Evolutionary conservation across 2,329 filamentous ascomycete species (phyloP), one percentile per base, ranked within the genome.

Genomic region (Gaeumannomyces sp.): DNA sequence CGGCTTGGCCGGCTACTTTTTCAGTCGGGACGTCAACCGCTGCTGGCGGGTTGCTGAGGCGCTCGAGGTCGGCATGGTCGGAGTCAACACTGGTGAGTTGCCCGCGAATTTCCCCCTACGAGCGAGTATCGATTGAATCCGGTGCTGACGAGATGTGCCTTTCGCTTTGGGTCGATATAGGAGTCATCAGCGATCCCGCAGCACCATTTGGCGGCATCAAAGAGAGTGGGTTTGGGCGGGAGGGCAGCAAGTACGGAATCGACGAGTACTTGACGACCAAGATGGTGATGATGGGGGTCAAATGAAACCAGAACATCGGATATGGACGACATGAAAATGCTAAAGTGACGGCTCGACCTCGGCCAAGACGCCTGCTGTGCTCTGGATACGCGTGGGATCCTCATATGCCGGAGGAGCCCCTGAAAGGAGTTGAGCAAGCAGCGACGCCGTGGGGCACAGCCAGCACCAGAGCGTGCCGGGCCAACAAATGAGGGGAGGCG

Each of bases 41-140:
- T 72, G 75, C 11, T 74, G 69, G 66, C 72, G 79, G 56, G 75
- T 82, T 3, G 77, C 78, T 1, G 78, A 81, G 69, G 77, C 75
- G 4, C 74, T 89, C 63, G 83, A 89, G 69, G 83, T 86, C 2
- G 86, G 86, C n/a, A 89, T 89, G 86, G 81, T 89, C 4, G 86
- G 85, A 64, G 82, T 85, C 27, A 87, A 87, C 70, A 86, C 61
- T 13, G 59, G 59, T 60, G 7, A 60, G 59, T 1, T 66, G 88
- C 67, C 85, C 83, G 2, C 5, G 3, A 16, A 4, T 4, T 13
- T 35, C n/a, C 22, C 27, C 2, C 14, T 60, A n/a, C 11, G 19
- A 35, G 59, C 22, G 19, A 38, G 7, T 6, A 33, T 8, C 19
- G 22, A 27, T 5, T 6, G 22, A 25, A 14, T 14, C 8, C 7